A percentile compares a stretch with the other conserved stretches of the same genome.
phyloP scores from a whole-genome alignment of 2,329 filamentous ascomycete genomes.

The Alternaria infectoria region DNA sequence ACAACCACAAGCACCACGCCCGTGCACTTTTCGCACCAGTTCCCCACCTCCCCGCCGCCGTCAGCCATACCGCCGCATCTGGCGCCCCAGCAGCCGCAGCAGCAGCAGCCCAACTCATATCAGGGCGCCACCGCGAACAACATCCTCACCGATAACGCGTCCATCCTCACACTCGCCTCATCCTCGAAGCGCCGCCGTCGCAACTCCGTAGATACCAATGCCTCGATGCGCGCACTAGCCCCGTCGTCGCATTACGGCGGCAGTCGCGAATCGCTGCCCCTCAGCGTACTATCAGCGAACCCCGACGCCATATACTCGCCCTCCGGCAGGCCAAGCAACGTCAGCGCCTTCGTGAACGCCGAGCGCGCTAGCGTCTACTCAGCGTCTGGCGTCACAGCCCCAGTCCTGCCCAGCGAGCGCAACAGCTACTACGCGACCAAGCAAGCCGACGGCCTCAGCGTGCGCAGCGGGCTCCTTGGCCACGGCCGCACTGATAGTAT shows the following conservation, averaged over 20 bases:
- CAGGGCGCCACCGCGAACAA: slow-evolving; percentile 81
- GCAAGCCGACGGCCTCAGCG: slow-evolving; percentile 72
- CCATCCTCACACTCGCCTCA: slow-evolving; percentile 82
- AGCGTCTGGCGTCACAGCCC: slow-evolving; percentile 66
- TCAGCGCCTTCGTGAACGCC: slow-evolving; percentile 61
- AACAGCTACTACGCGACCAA: slow-evolving; percentile 77
- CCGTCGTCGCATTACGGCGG: slow-evolving; percentile 83
- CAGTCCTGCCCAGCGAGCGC: slow-evolving; percentile 73
- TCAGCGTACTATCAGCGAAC: slow-evolving; percentile 78
- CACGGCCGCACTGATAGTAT: slow-evolving; percentile 85
- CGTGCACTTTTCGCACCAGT: slow-evolving; percentile 65
- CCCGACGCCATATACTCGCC: slow-evolving; percentile 58
- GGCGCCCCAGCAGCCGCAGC: slow-evolving; percentile 55
- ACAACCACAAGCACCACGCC: slow-evolving; percentile 46
- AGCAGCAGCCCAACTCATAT: slow-evolving; percentile 73
- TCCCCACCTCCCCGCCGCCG: slow-evolving; percentile 61
- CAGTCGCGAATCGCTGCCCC: slow-evolving; percentile 77
- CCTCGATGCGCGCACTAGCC: slow-evolving; percentile 82
- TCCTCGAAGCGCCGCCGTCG: slow-evolving; percentile 79
- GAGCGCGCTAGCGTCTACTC: slow-evolving; percentile 86
- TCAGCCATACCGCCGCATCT: slow-evolving; percentile 77
- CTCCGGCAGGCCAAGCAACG: slow-evolving; percentile 58
- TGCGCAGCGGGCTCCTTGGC: slow-evolving; percentile 77
- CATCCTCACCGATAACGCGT: slow-evolving; percentile 82
- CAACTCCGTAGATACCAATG: slow-evolving; percentile 83